A percentile compares a stretch with the other conserved stretches of the same genome.
Conservation (phyloP, 2,329 filamentous ascomycete species). For the Fusarium pininemorale region DNA sequence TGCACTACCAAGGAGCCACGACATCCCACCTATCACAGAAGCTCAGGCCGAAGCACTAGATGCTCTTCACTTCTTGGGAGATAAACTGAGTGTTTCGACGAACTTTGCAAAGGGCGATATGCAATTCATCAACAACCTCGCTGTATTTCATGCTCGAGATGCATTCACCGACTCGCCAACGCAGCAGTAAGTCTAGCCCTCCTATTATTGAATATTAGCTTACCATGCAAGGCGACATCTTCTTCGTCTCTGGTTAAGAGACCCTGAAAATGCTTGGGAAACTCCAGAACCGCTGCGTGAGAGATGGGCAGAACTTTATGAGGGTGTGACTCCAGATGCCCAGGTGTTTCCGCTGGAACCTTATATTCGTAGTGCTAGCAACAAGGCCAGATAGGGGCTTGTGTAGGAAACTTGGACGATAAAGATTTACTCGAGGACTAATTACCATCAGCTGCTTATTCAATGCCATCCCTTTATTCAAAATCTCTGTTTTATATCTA, state of each 20-base stretch:
- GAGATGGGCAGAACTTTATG: constrained; percentile 25
- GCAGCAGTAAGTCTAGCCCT: background rate
- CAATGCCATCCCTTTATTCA: background rate
- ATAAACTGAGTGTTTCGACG: constrained; percentile 54
- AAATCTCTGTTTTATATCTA: background rate
- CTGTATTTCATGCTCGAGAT: constrained; percentile 61
- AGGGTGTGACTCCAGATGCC: constrained; percentile 1
- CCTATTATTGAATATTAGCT: accelerated
- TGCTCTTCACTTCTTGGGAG: constrained; percentile 58
- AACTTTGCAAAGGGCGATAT: constrained; percentile 61
- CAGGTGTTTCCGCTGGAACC: constrained; percentile 24
- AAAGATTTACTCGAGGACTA: accelerated
- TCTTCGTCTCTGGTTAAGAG: constrained; percentile 58
- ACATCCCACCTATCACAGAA: constrained; percentile 64
- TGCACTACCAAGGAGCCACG: constrained; percentile 54
- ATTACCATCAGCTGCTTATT: background rate
- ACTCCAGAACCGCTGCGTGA: background rate
- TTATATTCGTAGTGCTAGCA: constrained; percentile 27
- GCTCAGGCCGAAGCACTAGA: constrained; percentile 62
- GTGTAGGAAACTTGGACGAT: accelerated
- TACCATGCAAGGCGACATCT: constrained; percentile 51
- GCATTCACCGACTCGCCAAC: constrained; percentile 47
- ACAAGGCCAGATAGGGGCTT: constrained; percentile 2
- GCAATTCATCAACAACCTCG: constrained; percentile 64
- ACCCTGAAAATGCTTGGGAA: constrained; percentile 58